Evolutionary conservation across 768 basidiomycete genomes (phyloP).

Genomic region (Cyathus striatus): DNA sequence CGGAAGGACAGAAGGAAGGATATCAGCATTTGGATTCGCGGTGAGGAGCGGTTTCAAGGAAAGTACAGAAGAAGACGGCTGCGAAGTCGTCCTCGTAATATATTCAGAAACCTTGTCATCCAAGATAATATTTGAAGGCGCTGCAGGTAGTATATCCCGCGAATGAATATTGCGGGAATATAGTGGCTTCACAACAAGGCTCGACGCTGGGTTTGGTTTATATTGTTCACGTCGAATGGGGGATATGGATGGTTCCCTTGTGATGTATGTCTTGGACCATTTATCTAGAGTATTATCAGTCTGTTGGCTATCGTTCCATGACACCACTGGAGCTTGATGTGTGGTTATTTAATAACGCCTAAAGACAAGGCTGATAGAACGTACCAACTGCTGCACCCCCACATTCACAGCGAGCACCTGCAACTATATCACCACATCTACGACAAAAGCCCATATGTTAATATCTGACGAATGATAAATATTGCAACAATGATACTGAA

Average conservation of each 20-base stretch:
- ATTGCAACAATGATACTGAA: no score
- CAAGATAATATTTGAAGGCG: slow-evolving; percentile 27
- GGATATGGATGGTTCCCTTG: slow-evolving; percentile 39
- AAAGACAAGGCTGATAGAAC: no score
- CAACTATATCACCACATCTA: slow-evolving; percentile 80
- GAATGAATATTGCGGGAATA: no score
- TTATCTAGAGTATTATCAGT: slow-evolving; percentile 48
- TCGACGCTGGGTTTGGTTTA: slow-evolving; percentile 10
- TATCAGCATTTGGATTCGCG: slow-evolving; percentile 51
- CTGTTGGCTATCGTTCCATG: slow-evolving; percentile 50
- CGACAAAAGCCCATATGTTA: slow-evolving; percentile 75
- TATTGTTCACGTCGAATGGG: slow-evolving; percentile 27
- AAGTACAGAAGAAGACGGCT: slow-evolving; percentile 42
- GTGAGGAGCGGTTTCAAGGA: slow-evolving; percentile 51
- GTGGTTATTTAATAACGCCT: no score
- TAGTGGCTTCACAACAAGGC: slow-evolving; percentile 18
- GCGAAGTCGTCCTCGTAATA: slow-evolving; percentile 46
- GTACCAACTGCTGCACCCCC: slow-evolving; percentile 76
- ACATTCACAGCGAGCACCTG: slow-evolving; percentile 68
- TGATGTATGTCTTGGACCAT: slow-evolving; percentile 79
- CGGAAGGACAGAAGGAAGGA: slow-evolving; percentile 51
- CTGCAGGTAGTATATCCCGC: no score
- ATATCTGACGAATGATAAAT: no score
- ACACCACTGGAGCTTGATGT: slow-evolving; percentile 56
- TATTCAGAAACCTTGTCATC: slow-evolving; percentile 51